These are phyloP conservation scores for Macrotyloma uniflorum DNA, from an alignment of 306 rosid species.

Conservation along the genomic window DNA sequence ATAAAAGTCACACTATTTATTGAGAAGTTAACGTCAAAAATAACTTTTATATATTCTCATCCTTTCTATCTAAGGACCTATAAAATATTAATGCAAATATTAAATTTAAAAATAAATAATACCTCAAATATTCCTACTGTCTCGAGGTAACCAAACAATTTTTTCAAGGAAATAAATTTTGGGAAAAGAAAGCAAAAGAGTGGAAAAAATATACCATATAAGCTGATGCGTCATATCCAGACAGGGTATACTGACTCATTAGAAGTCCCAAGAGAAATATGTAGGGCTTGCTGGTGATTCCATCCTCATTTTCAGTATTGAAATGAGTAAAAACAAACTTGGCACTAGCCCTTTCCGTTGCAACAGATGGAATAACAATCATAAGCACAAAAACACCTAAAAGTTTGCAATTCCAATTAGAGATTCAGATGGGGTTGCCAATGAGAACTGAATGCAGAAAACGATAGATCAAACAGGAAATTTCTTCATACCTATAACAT, in stretches of 20 bases:
- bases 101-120: too few species aligned
- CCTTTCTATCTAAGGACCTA: too few species aligned
- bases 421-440: conserved; percentile 26
- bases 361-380: conserved; percentile 77
- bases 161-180: background rate
- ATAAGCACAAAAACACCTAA: conserved; percentile 91
- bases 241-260: conserved; percentile 93
- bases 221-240: conserved; percentile 98
- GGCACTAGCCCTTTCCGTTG: conserved; percentile 84
- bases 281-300: conserved; percentile 68
- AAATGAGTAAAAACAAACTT: conserved; percentile 91
- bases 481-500: conserved; percentile 66
- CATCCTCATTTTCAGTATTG: conserved; percentile 85
- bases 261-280: conserved; percentile 90
- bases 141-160: too few species aligned
- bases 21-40: too few species aligned
- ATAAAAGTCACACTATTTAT: too few species aligned
- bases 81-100: too few species aligned
- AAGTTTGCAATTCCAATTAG: conserved; percentile 31
- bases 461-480: conserved; percentile 21
- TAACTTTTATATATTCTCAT: too few species aligned
- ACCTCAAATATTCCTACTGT: too few species aligned
- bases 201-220: conserved; percentile 69
- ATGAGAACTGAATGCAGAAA: conserved; percentile 11
- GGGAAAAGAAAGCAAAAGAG: conserved; percentile 11